These are phyloP conservation scores for Parasitella parasitica DNA, from an alignment of 371 early-diverging fungal genomes.

Conservation along the genomic window DNA sequence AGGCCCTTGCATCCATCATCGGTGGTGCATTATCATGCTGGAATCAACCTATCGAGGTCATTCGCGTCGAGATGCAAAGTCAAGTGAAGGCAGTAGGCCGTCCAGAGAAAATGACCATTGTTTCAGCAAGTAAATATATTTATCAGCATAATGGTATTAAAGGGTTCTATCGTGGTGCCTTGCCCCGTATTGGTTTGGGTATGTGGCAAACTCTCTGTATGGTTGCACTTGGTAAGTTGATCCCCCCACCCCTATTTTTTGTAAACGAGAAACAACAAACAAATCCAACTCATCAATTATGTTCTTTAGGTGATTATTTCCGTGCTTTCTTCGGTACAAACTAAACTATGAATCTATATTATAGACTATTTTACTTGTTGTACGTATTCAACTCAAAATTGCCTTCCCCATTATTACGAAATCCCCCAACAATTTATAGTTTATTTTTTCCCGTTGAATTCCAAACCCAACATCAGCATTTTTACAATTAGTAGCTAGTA, in stretches of 20 bases:
- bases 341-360: conserved; percentile 1
- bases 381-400: not conserved
- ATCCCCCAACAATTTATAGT: not conserved
- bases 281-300: not conserved
- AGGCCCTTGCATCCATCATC: conserved; percentile 77
- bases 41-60: conserved; percentile 98
- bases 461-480: conserved; percentile 1
- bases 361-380: not conserved
- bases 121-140: conserved; percentile 82
- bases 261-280: not conserved
- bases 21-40: conserved; percentile 93
- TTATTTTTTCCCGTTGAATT: not conserved
- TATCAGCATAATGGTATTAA: conserved; percentile 84
- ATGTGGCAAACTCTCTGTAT: conserved; percentile 96
- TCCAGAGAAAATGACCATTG: conserved; percentile 87
- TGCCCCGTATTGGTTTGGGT: conserved; percentile 88
- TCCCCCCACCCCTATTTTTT: not conserved
- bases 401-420: not conserved
- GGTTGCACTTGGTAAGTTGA: conserved; percentile 76
- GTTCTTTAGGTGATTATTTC: conserved; percentile 33
- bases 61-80: conserved; percentile 96
- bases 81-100: conserved; percentile 83
- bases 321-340: conserved; percentile 34
- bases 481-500: not conserved
- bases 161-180: conserved; percentile 95